Percentiles rank a stretch among this genome's conserved stretches.
phyloP scores from a whole-genome alignment of 2,329 filamentous ascomycete genomes.

The Xylariaceae sp. region DNA sequence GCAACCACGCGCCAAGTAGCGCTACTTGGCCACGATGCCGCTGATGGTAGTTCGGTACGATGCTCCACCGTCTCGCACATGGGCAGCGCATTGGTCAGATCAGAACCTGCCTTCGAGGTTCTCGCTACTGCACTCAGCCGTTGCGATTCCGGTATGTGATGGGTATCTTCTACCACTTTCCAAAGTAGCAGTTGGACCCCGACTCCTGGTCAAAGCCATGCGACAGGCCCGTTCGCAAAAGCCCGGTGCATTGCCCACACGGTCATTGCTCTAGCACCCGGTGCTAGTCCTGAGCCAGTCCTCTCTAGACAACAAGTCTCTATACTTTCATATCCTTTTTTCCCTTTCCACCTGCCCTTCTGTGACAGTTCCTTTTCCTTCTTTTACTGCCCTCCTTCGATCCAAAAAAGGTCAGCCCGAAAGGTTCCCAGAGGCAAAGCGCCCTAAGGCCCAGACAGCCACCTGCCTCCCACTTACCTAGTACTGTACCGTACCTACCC shows the following conservation, averaged over 20 bases:
- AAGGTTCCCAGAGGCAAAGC: too few species aligned
- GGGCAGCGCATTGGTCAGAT: constrained; percentile 16
- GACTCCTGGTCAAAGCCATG: constrained; percentile 22
- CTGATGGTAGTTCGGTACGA: constrained; percentile 14
- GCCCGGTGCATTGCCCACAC: constrained; percentile 18
- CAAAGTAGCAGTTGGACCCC: constrained; percentile 7
- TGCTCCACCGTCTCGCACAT: constrained; percentile 22
- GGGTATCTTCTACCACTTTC: constrained; percentile 10
- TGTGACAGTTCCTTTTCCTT: not conserved
- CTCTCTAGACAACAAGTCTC: constrained; percentile 2
- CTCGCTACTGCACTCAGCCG: too few species aligned
- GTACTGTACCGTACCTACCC: too few species aligned
- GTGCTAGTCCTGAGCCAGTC: not conserved
- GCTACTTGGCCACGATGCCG: constrained; percentile 21
- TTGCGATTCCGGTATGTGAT: constrained; percentile 16
- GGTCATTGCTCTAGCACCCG: not conserved
- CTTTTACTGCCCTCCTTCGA: not conserved
- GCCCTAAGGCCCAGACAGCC: too few species aligned
- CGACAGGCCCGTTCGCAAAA: constrained; percentile 22
- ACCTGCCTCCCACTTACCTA: too few species aligned
- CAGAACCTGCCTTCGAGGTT: constrained; percentile 21
- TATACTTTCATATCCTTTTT: too few species aligned
- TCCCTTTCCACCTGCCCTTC: too few species aligned
- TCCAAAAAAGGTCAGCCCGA: too few species aligned
- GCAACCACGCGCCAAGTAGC: constrained; percentile 2